Base-by-base conservation (phyloP, 2,329 filamentous ascomycete species). In the Pyricularia grisea region DNA sequence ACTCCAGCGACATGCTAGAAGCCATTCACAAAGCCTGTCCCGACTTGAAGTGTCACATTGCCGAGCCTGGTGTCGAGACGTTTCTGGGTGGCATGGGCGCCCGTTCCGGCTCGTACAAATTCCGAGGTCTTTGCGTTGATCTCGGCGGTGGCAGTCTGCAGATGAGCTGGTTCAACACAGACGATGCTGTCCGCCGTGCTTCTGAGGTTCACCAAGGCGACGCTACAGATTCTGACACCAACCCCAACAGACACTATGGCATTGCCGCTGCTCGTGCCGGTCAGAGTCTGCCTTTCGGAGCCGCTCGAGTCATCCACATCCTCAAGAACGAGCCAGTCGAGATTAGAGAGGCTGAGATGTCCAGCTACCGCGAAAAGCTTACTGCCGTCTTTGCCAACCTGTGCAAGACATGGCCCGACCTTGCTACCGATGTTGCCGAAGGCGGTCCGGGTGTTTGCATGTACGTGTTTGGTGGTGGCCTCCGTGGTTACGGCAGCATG, bases 391-490 rank as follows among this genome's bases (percentile, higher is more conserved):
- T 92, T 70, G 77, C 80, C 20, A 79, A 78, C n/a, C 76, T 89
- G 31, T 81, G 82, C 71, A 73, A 74, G 61, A 77, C 74, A 58
- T 88, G 87, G 70, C 80, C 84, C 3, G 74, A 74, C 1, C 87
- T 94, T 0, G 75, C 79, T 31, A 50, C 66, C 0, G 66, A 67
- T 20, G 28, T 61, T 23, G 74, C 33, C 70, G 74, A 42, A 70
- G 74, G 60, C 71, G 73, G 66, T 12, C 70, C 81, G 1, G 85
- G 85, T 4, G 82, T 93, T 69, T 87, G 90, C 42, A 82, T 97
- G 10, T 97, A 94, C 76, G 88, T 97, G 69, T 97, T 92, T 71
- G 94, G 94, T 63, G 94, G 94, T 28, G 94, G 94, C 0, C 97
- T 97, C 76, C 84, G 94, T 50, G 94, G 94, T 20, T 97, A 96